phyloP scores from a whole-genome alignment of 805 yeast genomes.

The Blastobotrys attinorum region DNA sequence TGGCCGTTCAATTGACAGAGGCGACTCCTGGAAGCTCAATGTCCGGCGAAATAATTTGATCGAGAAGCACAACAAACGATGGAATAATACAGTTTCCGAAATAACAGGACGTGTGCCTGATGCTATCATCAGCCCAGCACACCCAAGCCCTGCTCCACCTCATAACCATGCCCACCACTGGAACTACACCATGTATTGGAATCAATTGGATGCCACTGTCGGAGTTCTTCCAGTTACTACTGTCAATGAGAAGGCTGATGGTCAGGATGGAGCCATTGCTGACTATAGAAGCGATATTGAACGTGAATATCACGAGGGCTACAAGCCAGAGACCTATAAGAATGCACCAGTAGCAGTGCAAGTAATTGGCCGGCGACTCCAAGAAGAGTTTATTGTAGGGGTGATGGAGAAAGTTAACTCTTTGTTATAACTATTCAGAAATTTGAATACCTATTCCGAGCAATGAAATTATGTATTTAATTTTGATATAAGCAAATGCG shows the following conservation, averaged over 20 bases:
- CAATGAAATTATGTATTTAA: too few relatives aligned
- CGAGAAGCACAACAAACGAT: slow-evolving; percentile 21
- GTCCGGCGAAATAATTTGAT: slow-evolving; percentile 6
- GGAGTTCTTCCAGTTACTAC: slow-evolving; percentile 13
- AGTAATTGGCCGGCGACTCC: slow-evolving; percentile 44
- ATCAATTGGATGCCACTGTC: slow-evolving; percentile 16
- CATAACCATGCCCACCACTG: slow-evolving; percentile 4
- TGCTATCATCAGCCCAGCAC: slow-evolving; percentile 40
- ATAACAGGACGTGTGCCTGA: slow-evolving; percentile 38
- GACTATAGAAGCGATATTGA: slow-evolving; percentile 33
- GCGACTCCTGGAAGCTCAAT: background rate
- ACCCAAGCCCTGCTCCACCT: slow-evolving; percentile 26
- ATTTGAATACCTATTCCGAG: too few relatives aligned
- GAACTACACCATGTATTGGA: slow-evolving; percentile 14
- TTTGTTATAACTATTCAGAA: background rate
- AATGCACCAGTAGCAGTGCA: slow-evolving; percentile 54
- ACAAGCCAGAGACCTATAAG: slow-evolving; percentile 39
- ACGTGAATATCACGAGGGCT: slow-evolving; percentile 15
- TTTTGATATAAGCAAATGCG: too few relatives aligned
- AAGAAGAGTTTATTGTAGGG: slow-evolving; percentile 38
- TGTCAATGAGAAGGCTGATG: slow-evolving; percentile 37
- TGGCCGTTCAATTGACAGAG: background rate
- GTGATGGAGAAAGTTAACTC: background rate
- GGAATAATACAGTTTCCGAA: slow-evolving; percentile 35
- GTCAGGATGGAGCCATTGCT: slow-evolving; percentile 32